A percentile compares a stretch with the other conserved stretches of the same genome.
phyloP scores from a whole-genome alignment of 495 filamentous ascomycete genomes.

The Pseudoneurospora amorphoporcata region DNA sequence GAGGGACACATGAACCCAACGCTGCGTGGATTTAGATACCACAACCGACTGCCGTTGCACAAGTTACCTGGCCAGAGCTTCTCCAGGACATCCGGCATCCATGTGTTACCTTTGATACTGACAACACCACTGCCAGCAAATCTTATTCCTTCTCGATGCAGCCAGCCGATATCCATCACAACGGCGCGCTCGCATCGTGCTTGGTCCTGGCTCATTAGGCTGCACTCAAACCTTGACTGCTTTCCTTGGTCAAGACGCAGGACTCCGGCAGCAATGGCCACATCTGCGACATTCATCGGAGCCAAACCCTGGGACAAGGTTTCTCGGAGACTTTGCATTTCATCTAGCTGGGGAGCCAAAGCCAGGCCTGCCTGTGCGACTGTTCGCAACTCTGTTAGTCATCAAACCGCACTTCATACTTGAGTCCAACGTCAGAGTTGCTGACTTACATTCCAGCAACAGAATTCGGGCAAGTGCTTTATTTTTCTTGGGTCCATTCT shows the following conservation, averaged over 20 bases:
- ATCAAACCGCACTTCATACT: not conserved
- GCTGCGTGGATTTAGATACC: not conserved
- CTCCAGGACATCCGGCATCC: not conserved
- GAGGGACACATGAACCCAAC: not conserved
- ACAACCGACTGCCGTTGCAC: not conserved
- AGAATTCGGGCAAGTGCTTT: not conserved
- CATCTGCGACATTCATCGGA: not conserved
- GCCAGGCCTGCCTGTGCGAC: not conserved
- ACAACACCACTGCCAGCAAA: not conserved
- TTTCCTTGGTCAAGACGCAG: not conserved
- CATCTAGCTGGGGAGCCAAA: not conserved
- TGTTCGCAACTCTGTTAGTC: not conserved
- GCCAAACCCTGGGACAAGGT: not conserved
- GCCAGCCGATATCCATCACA: not conserved
- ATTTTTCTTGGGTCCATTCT: not conserved
- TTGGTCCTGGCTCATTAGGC: not conserved
- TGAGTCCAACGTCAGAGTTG: not conserved
- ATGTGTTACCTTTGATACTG: not conserved
- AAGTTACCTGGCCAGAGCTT: not conserved
- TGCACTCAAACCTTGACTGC: not conserved
- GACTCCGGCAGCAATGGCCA: not conserved
- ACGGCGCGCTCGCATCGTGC: not conserved
- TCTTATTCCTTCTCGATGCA: not conserved
- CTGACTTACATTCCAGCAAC: not conserved
- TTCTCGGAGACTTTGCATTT: not conserved